Base-by-base conservation (phyloP, 2,329 filamentous ascomycete genomes). In the Xylariaceae sp. region DNA sequence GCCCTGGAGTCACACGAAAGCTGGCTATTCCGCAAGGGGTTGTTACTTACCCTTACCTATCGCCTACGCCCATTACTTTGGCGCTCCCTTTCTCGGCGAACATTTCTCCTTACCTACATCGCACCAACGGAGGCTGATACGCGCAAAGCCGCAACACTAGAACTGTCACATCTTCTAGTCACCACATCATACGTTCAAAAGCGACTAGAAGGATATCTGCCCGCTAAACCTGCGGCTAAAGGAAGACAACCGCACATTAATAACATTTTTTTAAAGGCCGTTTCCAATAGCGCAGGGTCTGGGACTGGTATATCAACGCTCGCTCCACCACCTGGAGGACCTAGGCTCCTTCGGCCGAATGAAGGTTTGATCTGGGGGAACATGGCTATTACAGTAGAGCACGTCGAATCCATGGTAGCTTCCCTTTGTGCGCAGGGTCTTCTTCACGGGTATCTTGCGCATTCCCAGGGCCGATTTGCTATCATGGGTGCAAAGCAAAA, bases 361-460 rank as follows among this genome's bases (percentile, higher is more conserved):
- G 80, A 86, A 68, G 86, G 86, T 2, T 69, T 87, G 43, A 73
- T 88, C n/a, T 85, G 82, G 75, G 87, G 87, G 16, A 88, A 89
- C 67, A 80, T 82, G 59, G 71, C 78, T 60, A 78, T 87, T 29
- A 80, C 84, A 34, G 74, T 83, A 31, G 76, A 83, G 12, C 88
- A 91, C 64, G 79, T 96, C n/a, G 92, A 96, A 74, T 86, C 86
- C 40, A 86, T 91, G 45, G 82, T 96, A 11, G 85, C 90, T 0
- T 88, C 87, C 9, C 82, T 97, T 11, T 84, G 96, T 17, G 86
- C 89, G 46, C 91, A 96, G 73, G 91, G 90, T 0, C 78, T 96
- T 21, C 80, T 97, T 70, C 87, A 88, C 64, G 94, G 93, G 1
- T 97, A 93, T 69, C 83, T 97, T 24, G 90, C 90, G 14, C 91